Evolutionary conservation across 345 rosid genomes (phyloP).

Genomic region (Boechera stricta): DNA sequence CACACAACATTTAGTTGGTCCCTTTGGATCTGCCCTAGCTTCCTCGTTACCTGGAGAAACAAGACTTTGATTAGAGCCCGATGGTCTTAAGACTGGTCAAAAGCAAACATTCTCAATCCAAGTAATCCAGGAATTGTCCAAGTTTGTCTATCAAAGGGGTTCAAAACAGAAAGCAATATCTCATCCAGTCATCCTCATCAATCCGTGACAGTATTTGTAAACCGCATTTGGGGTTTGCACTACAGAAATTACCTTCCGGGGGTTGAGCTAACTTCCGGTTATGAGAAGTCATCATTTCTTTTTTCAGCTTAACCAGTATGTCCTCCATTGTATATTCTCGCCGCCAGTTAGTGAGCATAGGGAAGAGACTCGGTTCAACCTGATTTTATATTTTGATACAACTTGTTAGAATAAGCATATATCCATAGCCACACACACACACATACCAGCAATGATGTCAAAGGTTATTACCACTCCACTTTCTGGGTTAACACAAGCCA

Average conservation of each 20-base stretch:
- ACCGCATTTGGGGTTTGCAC: neutral
- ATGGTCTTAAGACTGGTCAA: neutral
- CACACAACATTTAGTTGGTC: constrained; percentile 77
- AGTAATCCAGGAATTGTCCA: neutral
- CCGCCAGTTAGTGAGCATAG: constrained; percentile 73
- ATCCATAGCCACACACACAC: neutral
- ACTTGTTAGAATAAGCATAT: neutral
- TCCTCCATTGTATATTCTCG: constrained; percentile 83
- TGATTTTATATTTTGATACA: constrained; percentile 28
- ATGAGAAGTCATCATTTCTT: constrained; percentile 77
- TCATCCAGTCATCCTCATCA: neutral
- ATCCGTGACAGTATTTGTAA: neutral
- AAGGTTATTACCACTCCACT: constrained; percentile 76
- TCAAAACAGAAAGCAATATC: neutral
- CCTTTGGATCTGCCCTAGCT: constrained; percentile 81
- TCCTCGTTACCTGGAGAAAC: constrained; percentile 82
- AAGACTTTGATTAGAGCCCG: constrained; percentile 16
- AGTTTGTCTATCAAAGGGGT: neutral
- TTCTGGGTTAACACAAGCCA: constrained; percentile 94
- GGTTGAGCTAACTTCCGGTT: constrained; percentile 82
- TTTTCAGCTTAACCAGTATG: constrained; percentile 66
- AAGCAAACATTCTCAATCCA: neutral
- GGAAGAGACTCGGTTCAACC: constrained; percentile 81
- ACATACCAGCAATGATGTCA: neutral
- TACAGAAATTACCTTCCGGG: constrained; percentile 54